These are phyloP conservation scores for Adansonia grandidieri DNA, from an alignment of 441 rosid species.

Conservation along the genomic window DNA sequence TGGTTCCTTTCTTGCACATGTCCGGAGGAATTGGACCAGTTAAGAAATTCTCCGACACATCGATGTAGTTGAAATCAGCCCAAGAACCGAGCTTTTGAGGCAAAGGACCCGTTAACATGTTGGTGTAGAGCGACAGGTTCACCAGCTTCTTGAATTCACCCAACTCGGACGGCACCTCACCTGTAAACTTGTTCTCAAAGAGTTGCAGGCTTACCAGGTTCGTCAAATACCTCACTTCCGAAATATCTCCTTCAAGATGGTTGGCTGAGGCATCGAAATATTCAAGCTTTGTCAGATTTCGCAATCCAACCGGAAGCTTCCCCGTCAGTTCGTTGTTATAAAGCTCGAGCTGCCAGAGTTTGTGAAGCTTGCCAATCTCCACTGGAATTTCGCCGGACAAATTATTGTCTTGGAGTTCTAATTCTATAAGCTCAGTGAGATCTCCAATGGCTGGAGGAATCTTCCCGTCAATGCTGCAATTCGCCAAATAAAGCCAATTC, in stretches of 20 bases:
- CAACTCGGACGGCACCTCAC: slow-evolving; percentile 75
- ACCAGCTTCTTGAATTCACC: slow-evolving; percentile 68
- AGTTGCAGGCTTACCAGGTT: slow-evolving; percentile 74
- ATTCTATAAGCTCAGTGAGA: slow-evolving; percentile 55
- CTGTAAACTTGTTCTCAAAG: slow-evolving; percentile 59
- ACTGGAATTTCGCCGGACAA: slow-evolving; percentile 67
- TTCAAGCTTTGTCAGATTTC: slow-evolving; percentile 65
- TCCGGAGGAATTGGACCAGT: slow-evolving; percentile 83
- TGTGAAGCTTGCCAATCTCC: slow-evolving; percentile 59
- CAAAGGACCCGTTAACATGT: slow-evolving; percentile 69
- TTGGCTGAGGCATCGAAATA: slow-evolving; percentile 69
- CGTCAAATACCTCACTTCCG: slow-evolving; percentile 57
- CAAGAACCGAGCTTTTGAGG: slow-evolving; percentile 80
- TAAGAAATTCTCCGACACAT: slow-evolving; percentile 74
- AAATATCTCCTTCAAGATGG: slow-evolving; percentile 61
- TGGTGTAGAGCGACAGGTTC: slow-evolving; percentile 70
- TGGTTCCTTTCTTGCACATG: slow-evolving; percentile 82
- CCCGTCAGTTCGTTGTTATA: slow-evolving; percentile 64
- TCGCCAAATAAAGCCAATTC: slow-evolving; percentile 64
- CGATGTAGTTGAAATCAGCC: slow-evolving; percentile 72
- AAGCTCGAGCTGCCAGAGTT: slow-evolving; percentile 76
- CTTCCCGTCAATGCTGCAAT: slow-evolving; percentile 61
- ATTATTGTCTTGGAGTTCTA: slow-evolving; percentile 61
- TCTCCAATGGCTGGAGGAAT: slow-evolving; percentile 68
- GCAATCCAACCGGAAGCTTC: slow-evolving; percentile 65